phyloP scores from a whole-genome alignment of 2,329 filamentous ascomycete species.

The Arthrobotrys sinensis region DNA sequence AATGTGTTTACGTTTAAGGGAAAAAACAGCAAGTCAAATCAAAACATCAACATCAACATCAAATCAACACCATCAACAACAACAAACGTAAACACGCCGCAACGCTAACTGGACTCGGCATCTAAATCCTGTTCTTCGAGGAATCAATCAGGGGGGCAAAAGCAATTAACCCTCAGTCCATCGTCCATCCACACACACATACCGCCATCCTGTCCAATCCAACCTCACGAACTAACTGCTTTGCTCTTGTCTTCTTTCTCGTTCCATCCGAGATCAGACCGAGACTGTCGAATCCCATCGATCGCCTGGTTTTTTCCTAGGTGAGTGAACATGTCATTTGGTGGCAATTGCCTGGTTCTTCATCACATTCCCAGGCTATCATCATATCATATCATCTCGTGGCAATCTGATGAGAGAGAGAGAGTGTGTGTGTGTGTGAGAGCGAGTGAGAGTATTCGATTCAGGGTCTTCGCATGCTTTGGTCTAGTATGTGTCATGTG shows the following conservation, averaged over 20 bases:
- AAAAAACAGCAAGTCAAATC: not conserved
- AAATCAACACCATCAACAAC: slow-evolving; percentile 47
- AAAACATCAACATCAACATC: slow-evolving; percentile 45
- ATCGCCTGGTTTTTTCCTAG: slow-evolving; percentile 12
- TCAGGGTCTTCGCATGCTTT: slow-evolving; percentile 14
- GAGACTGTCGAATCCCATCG: slow-evolving; percentile 8
- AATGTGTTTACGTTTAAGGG: slow-evolving; percentile 47
- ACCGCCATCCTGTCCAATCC: not conserved
- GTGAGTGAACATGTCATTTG: slow-evolving; percentile 16
- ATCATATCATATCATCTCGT: not conserved
- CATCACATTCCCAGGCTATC: not conserved
- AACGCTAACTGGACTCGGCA: not conserved
- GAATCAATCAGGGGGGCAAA: slow-evolving; percentile 30
- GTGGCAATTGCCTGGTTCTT: not conserved
- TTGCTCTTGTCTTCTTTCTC: not conserved
- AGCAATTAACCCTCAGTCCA: slow-evolving; percentile 42
- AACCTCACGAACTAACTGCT: not conserved
- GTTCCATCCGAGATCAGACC: slow-evolving; percentile 16
- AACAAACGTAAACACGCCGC: slow-evolving; percentile 6
- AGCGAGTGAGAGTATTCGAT: not conserved
- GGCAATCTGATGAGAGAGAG: not conserved
- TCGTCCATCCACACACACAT: too few species aligned
- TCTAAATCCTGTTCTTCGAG: too few species aligned
- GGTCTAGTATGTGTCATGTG: not conserved
- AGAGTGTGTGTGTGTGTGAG: not conserved